Conservation (phyloP, 2,329 filamentous ascomycete species). For the Neonectria magnoliae region DNA sequence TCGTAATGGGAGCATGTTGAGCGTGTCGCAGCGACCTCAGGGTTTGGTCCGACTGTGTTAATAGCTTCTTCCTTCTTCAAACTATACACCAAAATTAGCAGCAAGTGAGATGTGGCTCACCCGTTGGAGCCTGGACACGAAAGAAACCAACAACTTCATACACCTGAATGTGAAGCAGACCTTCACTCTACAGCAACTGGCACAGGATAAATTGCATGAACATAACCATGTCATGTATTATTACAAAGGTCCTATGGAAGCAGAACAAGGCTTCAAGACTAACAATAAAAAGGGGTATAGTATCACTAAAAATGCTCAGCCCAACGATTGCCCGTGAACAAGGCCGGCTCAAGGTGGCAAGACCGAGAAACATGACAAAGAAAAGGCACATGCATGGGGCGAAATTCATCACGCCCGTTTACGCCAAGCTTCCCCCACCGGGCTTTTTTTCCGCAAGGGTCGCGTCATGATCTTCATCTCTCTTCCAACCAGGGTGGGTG, state of each 20-base stretch:
- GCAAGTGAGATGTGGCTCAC: not conserved
- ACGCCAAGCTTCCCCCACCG: slow-evolving; percentile 30
- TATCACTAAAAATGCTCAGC: slow-evolving; percentile 48
- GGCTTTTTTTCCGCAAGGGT: slow-evolving; percentile 19
- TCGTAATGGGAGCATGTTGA: not conserved
- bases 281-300: slow-evolving; percentile 42
- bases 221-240: slow-evolving; percentile 31
- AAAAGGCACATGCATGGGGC: slow-evolving; percentile 32
- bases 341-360: slow-evolving; percentile 29
- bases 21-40: not conserved
- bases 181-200: not conserved
- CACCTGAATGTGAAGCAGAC: not conserved
- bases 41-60: not conserved
- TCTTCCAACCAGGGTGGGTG: slow-evolving; percentile 19
- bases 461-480: slow-evolving; percentile 32
- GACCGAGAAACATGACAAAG: slow-evolving; percentile 28
- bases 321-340: slow-evolving; percentile 41
- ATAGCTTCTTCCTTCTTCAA: not conserved
- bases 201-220: not conserved
- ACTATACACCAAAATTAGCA: not conserved
- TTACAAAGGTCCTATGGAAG: slow-evolving; percentile 36
- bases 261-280: slow-evolving; percentile 23
- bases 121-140: not conserved
- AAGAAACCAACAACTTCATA: not conserved
- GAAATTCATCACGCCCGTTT: slow-evolving; percentile 42